Evolutionary conservation across 805 yeast species (phyloP).

Genomic region (Priceomyces castillae): DNA sequence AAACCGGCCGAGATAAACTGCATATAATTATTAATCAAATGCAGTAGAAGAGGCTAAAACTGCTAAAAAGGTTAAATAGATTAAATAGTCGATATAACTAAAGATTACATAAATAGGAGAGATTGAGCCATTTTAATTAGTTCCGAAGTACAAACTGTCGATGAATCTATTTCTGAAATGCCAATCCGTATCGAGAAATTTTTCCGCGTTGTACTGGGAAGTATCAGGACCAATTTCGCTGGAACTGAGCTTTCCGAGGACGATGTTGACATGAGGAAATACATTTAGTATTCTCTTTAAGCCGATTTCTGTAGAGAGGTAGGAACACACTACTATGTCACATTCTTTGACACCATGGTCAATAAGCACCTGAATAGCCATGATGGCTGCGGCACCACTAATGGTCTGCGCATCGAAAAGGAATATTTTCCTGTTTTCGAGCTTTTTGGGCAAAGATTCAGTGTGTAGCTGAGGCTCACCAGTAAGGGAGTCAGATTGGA

Average conservation of each 20-base stretch:
- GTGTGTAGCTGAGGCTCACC: constrained; percentile 94
- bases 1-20: too few species aligned
- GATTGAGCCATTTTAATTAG: constrained; percentile 28
- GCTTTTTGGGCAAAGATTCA: constrained; percentile 59
- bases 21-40: too few species aligned
- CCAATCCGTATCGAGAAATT: constrained; percentile 49
- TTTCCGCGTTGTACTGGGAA: constrained; percentile 30
- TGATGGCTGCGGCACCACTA: constrained; percentile 90
- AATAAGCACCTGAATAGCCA: constrained; percentile 85
- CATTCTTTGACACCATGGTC: constrained; percentile 70
- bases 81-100: too few species aligned
- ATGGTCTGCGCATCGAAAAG: constrained; percentile 85
- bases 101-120: too few species aligned
- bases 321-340: constrained; percentile 66
- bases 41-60: too few species aligned
- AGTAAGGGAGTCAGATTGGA: constrained; percentile 82
- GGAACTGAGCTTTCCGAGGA: constrained; percentile 63
- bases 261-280: constrained; percentile 65
- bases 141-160: constrained; percentile 78
- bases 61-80: too few species aligned
- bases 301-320: constrained; percentile 78
- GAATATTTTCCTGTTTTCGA: constrained; percentile 45
- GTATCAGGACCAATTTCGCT: constrained; percentile 15
- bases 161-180: constrained; percentile 67
- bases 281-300: constrained; percentile 69